Conservation (phyloP, 2,329 filamentous ascomycete genomes). For the Hypoxylon sp. region DNA sequence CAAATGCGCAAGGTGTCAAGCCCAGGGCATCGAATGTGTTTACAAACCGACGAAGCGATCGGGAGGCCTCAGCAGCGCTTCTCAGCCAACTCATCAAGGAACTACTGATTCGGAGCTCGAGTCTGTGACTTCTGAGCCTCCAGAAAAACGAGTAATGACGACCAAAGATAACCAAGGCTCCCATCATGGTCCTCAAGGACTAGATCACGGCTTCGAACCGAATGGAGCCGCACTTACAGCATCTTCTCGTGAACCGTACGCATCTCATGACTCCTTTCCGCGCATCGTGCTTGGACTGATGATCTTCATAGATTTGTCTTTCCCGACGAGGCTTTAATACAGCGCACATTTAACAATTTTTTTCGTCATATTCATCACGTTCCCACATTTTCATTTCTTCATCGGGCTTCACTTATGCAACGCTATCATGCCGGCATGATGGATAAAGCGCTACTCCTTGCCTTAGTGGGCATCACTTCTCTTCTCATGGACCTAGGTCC, state of each 20-base stretch:
- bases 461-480: conserved; percentile 69
- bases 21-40: conserved; percentile 69
- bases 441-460: conserved; percentile 67
- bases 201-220: conserved; percentile 48
- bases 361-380: conserved; percentile 73
- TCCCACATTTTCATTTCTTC: conserved; percentile 71
- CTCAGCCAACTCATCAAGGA: conserved; percentile 46
- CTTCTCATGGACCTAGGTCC: conserved; percentile 69
- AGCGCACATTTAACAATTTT: conserved; percentile 69
- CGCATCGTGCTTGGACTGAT: conserved; percentile 42
- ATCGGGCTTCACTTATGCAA: conserved; percentile 72
- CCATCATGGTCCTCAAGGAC: conserved; percentile 52
- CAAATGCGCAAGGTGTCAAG: conserved; percentile 66
- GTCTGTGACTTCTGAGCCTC: conserved; percentile 54
- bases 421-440: conserved; percentile 70
- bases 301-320: conserved; percentile 60
- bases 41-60: conserved; percentile 61
- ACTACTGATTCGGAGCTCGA: conserved; percentile 54
- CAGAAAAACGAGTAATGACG: conserved; percentile 53
- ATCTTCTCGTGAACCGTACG: conserved; percentile 49
- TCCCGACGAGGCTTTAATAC: conserved; percentile 63
- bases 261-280: conserved; percentile 39
- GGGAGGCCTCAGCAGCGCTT: conserved; percentile 46
- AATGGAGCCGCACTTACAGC: conserved; percentile 41
- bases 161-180: conserved; percentile 53